Conservation (phyloP, 2,329 filamentous ascomycete species). For the Calonectria pauciramosa region DNA sequence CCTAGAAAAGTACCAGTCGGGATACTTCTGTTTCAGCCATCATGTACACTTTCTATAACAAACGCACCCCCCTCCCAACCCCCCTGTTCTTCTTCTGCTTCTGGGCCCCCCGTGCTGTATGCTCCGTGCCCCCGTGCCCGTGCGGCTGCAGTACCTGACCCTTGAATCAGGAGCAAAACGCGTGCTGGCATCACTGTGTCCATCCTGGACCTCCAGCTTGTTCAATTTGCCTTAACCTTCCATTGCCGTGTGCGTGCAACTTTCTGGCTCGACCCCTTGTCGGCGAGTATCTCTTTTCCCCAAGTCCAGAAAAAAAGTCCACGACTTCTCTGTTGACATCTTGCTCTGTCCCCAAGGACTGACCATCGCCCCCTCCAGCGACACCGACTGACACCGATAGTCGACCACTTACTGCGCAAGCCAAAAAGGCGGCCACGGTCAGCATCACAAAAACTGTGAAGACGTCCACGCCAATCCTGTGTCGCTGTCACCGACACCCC, state of each 20-base stretch:
- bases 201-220: slow-evolving; percentile 36
- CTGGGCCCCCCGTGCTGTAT: slow-evolving; percentile 8
- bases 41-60: slow-evolving; percentile 34
- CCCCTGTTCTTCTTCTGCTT: slow-evolving; percentile 38
- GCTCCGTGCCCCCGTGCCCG: slow-evolving; percentile 22
- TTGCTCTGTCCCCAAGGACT: slow-evolving; percentile 23
- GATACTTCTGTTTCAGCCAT: slow-evolving; percentile 33
- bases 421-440: slow-evolving; percentile 17
- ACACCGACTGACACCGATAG: slow-evolving; percentile 24
- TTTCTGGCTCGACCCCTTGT: slow-evolving; percentile 42
- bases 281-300: slow-evolving; percentile 35
- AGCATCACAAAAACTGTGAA: slow-evolving; percentile 14
- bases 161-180: slow-evolving; percentile 50
- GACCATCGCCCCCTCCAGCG: slow-evolving; percentile 3
- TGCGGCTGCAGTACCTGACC: slow-evolving; percentile 42
- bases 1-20: not conserved
- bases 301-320: slow-evolving; percentile 30
- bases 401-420: slow-evolving; percentile 20
- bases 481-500: slow-evolving; percentile 23
- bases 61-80: slow-evolving; percentile 29
- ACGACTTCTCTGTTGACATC: slow-evolving; percentile 31
- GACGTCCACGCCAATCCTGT: slow-evolving; percentile 11
- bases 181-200: slow-evolving; percentile 50
- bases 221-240: slow-evolving; percentile 32
- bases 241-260: slow-evolving; percentile 37